Evolutionary conservation across 345 rosid genomes (phyloP), one percentile per base, ranked within the genome.

Genomic region (Toxicodendron radicans): DNA sequence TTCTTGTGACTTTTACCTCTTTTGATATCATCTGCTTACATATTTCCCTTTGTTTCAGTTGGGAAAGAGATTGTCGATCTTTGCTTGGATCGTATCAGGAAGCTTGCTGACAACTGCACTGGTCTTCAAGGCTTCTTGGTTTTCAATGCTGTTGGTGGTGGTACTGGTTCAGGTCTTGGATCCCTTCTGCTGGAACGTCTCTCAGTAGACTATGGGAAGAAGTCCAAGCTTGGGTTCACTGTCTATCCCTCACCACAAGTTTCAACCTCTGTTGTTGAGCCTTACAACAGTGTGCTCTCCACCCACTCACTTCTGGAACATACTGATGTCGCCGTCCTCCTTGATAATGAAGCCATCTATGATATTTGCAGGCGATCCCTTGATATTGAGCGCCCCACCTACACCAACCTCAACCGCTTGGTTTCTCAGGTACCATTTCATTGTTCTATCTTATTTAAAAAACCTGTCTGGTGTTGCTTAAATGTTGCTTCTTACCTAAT

Each of bases 211-310:
- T 81, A 78, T 56, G 79, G 80, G 54, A 74, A 81, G 82, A 79
- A 79, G 66, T 79, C 82, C 32, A 75, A 79, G 75, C 75, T 79
- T 43, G 82, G 82, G 5, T 80, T 79, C 67, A 79, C 83, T n/a
- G 80, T 82, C 11, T 82, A 79, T 35, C 85, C 85, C 8, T 82
- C 83, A 1, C 85, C 85, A 3, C 88, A 85, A 74, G 88, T 85
- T 30, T 85, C 82, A 12, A 83, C 86, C 69, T 80, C 86, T 66
- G 85, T 85, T 80, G 88, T 85, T 69, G 82, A 79, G 78, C 85
- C 87, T 14, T 83, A 83, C 53, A 83, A 83, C 83, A 83, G 84
- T 73, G 84, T 83, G 41, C 87, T 83, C 54, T 83, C 87, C 2
- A 83, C 84, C 57, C 87, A 83, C 76, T 83, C 85, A 20, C 87